Evolutionary conservation across 2,329 filamentous ascomycete genomes (phyloP).

Genomic region (Ophiostoma sp.): DNA sequence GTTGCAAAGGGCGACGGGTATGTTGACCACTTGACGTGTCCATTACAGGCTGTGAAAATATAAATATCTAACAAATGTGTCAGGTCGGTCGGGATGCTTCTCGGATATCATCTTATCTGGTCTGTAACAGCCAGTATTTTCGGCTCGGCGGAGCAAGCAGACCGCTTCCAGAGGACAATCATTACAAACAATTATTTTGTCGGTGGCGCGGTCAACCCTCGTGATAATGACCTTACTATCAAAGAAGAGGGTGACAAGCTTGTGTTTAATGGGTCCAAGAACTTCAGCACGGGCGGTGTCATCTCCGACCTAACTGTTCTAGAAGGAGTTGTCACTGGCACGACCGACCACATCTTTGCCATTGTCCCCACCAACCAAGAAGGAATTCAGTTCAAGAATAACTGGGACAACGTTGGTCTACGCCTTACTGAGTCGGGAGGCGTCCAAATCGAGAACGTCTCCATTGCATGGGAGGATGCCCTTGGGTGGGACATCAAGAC

Average conservation of each 20-base stretch:
- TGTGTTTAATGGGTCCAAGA: slow-evolving; percentile 57
- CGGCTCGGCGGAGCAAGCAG: slow-evolving; percentile 55
- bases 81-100: slow-evolving; percentile 53
- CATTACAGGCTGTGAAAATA: not conserved
- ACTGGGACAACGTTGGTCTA: slow-evolving; percentile 62
- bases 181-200: slow-evolving; percentile 61
- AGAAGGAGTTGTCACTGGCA: slow-evolving; percentile 56
- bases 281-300: slow-evolving; percentile 64
- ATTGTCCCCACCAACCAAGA: slow-evolving; percentile 53
- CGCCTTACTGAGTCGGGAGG: slow-evolving; percentile 59
- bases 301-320: slow-evolving; percentile 61
- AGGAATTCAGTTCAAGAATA: slow-evolving; percentile 54
- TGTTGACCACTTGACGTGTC: not conserved
- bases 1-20: slow-evolving; percentile 60
- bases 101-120: slow-evolving; percentile 62
- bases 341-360: slow-evolving; percentile 58
- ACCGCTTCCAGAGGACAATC: slow-evolving; percentile 52
- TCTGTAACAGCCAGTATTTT: slow-evolving; percentile 56
- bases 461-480: slow-evolving; percentile 55
- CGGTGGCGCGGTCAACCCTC: slow-evolving; percentile 60
- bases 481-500: slow-evolving; percentile 52
- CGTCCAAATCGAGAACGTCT: slow-evolving; percentile 55
- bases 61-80: not conserved
- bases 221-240: slow-evolving; percentile 57
- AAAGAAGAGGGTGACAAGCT: slow-evolving; percentile 49